Conservation (phyloP, 257 asterid genomes). For the Solanum appendiculatum region DNA sequence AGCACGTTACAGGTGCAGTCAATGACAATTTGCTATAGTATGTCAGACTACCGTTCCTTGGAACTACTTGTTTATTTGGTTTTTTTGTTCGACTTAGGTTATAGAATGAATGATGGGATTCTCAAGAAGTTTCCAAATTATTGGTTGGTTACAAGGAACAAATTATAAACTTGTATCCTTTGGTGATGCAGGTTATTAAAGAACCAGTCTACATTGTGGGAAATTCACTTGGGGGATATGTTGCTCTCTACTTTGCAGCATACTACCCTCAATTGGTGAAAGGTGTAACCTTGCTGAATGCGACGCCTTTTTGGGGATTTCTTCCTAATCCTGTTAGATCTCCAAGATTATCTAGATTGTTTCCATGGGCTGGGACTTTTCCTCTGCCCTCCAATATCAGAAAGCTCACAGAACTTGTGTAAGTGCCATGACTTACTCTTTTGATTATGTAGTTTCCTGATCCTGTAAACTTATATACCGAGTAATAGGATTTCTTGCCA, state of each 20-base stretch:
- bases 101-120: not conserved
- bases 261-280: conserved; percentile 72
- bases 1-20: not conserved
- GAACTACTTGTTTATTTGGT: not conserved
- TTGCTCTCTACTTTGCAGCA: conserved; percentile 87
- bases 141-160: not conserved
- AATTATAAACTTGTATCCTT: not conserved
- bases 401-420: conserved; percentile 54
- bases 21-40: not conserved
- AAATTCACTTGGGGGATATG: conserved; percentile 89
- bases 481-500: not conserved
- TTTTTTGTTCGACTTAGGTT: not conserved
- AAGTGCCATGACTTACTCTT: conserved; percentile 14
- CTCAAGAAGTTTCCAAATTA: not conserved
- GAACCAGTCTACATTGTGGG: conserved; percentile 95
- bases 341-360: conserved; percentile 62
- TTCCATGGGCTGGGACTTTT: conserved; percentile 91
- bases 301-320: conserved; percentile 95
- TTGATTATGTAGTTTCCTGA: not conserved
- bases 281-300: conserved; percentile 85
- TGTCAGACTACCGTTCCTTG: not conserved
- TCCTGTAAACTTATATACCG: not conserved
- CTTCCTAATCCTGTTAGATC: conserved; percentile 77
- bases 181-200: conserved; percentile 51
- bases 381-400: conserved; percentile 66